Percentiles rank a stretch among this genome's conserved stretches.
Evolutionary conservation across 768 basidiomycete species (phyloP).

Genomic region (Podaxis sp.): DNA sequence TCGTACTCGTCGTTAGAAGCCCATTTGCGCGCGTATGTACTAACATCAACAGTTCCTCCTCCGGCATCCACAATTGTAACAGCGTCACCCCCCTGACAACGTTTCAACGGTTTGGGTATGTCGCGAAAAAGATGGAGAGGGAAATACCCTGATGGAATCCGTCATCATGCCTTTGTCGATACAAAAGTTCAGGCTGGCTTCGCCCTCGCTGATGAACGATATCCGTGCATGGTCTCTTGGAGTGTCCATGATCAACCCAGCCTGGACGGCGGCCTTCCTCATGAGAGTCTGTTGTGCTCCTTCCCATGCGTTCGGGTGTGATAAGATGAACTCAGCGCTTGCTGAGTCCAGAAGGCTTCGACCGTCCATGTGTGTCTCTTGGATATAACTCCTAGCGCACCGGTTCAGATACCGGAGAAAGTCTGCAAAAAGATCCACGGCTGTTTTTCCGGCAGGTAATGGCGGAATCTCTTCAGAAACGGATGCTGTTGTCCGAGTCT

Average conservation of each 20-base stretch:
- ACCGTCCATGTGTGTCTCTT: slow-evolving; percentile 35
- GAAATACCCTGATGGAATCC: slow-evolving; percentile 12
- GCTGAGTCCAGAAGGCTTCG: slow-evolving; percentile 21
- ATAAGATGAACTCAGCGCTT: slow-evolving; percentile 38
- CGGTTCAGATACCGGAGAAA: slow-evolving; percentile 39
- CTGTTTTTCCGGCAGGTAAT: slow-evolving; percentile 35
- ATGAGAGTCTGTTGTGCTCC: slow-evolving; percentile 48
- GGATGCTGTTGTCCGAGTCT: background rate
- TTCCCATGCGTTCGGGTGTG: slow-evolving; percentile 57
- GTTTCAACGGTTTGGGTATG: background rate
- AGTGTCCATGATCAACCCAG: slow-evolving; percentile 38
- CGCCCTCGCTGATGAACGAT: slow-evolving; percentile 52
- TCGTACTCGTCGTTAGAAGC: slow-evolving; percentile 24
- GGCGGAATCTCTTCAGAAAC: slow-evolving; percentile 9
- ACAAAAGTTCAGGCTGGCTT: slow-evolving; percentile 54
- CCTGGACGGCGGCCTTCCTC: slow-evolving; percentile 43
- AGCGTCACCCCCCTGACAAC: slow-evolving; percentile 37
- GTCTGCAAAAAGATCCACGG: slow-evolving; percentile 36
- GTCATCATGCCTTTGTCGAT: slow-evolving; percentile 14
- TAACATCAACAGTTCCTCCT: slow-evolving; percentile 60
- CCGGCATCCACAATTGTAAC: slow-evolving; percentile 58
- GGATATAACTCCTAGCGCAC: slow-evolving; percentile 35
- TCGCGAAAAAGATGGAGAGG: too few relatives aligned
- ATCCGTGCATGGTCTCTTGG: slow-evolving; percentile 35
- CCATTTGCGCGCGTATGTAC: slow-evolving; percentile 40